These are phyloP conservation scores for Cryoendolithus antarcticus DNA, from an alignment of 2,329 filamentous ascomycete genomes.

Conservation along the genomic window DNA sequence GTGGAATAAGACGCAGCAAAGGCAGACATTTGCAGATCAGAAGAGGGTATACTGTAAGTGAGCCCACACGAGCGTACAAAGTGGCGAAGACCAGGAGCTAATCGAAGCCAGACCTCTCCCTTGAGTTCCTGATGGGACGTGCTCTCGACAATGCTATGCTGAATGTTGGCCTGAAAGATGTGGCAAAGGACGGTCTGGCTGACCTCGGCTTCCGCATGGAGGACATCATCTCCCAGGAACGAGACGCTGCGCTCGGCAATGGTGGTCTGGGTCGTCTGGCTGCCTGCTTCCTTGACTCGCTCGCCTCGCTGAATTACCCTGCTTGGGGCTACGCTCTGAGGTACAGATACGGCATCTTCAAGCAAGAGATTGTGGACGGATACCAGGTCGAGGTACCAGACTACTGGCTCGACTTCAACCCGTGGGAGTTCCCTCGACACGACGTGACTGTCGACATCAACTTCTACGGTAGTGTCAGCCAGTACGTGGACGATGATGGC, in stretches of 20 bases:
- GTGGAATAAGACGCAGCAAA: constrained; percentile 97
- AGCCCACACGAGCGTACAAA: too few relatives aligned
- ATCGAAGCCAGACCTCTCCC: constrained; percentile 55
- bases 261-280: constrained; percentile 89
- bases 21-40: constrained; percentile 76
- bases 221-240: constrained; percentile 86
- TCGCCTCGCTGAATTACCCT: constrained; percentile 87
- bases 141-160: constrained; percentile 98
- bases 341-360: constrained; percentile 93
- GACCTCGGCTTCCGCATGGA: constrained; percentile 96
- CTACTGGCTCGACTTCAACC: constrained; percentile 99
- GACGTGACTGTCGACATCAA: constrained; percentile 94
- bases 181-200: constrained; percentile 67
- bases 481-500: constrained; percentile 57
- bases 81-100: neutral
- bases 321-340: constrained; percentile 95
- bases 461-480: constrained; percentile 81
- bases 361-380: constrained; percentile 95
- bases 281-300: constrained; percentile 91
- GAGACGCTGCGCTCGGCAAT: constrained; percentile 92
- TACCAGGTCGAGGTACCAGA: constrained; percentile 98
- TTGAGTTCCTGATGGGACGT: constrained; percentile 96
- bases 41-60: constrained; percentile 80
- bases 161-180: constrained; percentile 78
- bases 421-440: constrained; percentile 94